Conservation (phyloP, 108 stramenopile species). For the Cyclotella kingstonii region DNA sequence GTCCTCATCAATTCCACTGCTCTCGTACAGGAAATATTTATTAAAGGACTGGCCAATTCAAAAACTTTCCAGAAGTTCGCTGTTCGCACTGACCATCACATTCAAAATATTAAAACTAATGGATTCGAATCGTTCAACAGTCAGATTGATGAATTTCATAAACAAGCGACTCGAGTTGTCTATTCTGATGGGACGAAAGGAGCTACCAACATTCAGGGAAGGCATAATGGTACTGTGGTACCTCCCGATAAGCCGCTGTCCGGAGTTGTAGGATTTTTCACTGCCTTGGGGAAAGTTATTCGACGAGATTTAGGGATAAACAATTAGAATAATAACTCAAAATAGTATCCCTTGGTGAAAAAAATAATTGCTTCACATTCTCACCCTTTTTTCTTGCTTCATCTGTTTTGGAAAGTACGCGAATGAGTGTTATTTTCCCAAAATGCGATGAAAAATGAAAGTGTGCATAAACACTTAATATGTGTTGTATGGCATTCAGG, state of each 20-base stretch:
- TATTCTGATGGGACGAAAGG: slow-evolving; percentile 17
- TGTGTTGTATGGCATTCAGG: too few species aligned
- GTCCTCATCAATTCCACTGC: too few species aligned
- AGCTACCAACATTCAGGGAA: not conserved
- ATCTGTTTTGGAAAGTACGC: too few species aligned
- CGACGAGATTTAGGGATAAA: slow-evolving; percentile 62
- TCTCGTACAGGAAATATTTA: slow-evolving; percentile 60
- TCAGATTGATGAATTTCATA: slow-evolving; percentile 65
- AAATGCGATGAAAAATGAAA: too few species aligned
- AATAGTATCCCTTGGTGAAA: too few species aligned
- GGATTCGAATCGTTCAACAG: slow-evolving; percentile 63
- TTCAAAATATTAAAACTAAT: slow-evolving; percentile 65
- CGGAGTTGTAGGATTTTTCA: slow-evolving; percentile 75
- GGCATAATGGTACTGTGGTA: not conserved
- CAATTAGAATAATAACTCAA: slow-evolving; percentile 1
- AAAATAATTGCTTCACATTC: too few species aligned
- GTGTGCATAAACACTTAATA: too few species aligned
- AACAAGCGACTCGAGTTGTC: slow-evolving; percentile 35
- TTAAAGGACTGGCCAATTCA: slow-evolving; percentile 84
- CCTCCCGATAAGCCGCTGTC: slow-evolving; percentile 61
- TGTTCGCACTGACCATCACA: slow-evolving; percentile 65
- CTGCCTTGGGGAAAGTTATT: slow-evolving; percentile 72
- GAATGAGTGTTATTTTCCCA: too few species aligned
- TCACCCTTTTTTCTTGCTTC: too few species aligned
- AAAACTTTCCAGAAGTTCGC: slow-evolving; percentile 82